Conservation (phyloP, 2,329 filamentous ascomycete genomes). For the Claviceps maximensis region DNA sequence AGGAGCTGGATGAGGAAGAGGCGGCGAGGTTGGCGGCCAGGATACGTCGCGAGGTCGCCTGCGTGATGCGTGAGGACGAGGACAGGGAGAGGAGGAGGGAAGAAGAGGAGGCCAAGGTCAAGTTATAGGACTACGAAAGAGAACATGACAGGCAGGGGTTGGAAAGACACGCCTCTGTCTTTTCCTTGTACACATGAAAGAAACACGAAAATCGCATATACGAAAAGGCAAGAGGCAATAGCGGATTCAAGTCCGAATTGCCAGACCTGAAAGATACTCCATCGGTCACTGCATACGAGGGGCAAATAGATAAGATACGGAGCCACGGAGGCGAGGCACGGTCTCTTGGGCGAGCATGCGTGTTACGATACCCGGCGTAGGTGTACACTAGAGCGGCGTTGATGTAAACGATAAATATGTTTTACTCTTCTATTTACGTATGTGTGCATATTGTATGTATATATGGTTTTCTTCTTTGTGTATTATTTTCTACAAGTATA, state of each 20-base stretch:
- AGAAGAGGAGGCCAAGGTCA: not conserved
- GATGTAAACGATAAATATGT: not conserved
- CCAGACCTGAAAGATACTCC: too few relatives aligned
- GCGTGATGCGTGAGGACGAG: slow-evolving; percentile 31
- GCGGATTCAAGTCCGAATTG: too few relatives aligned
- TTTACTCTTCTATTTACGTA: not conserved
- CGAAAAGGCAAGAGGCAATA: too few relatives aligned
- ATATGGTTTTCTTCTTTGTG: too few relatives aligned
- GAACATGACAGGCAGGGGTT: too few relatives aligned
- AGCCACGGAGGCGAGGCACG: too few relatives aligned
- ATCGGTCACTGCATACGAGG: too few relatives aligned
- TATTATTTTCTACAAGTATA: too few relatives aligned
- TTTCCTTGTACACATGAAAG: too few relatives aligned
- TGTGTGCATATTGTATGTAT: not conserved
- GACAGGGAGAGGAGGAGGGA: slow-evolving; percentile 20
- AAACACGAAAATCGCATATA: too few relatives aligned
- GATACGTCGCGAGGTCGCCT: slow-evolving; percentile 36
- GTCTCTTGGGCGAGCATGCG: not conserved
- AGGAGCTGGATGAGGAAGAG: slow-evolving; percentile 67
- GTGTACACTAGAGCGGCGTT: not conserved
- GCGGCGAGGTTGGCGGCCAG: slow-evolving; percentile 44
- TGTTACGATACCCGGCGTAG: not conserved
- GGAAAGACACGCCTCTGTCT: too few relatives aligned
- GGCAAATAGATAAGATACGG: too few relatives aligned
- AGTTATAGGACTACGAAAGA: not conserved